Percentiles rank a stretch among this genome's conserved stretches.
Evolutionary conservation across 2,329 filamentous ascomycete genomes (phyloP).

Genomic region (Penicillium sp.): DNA sequence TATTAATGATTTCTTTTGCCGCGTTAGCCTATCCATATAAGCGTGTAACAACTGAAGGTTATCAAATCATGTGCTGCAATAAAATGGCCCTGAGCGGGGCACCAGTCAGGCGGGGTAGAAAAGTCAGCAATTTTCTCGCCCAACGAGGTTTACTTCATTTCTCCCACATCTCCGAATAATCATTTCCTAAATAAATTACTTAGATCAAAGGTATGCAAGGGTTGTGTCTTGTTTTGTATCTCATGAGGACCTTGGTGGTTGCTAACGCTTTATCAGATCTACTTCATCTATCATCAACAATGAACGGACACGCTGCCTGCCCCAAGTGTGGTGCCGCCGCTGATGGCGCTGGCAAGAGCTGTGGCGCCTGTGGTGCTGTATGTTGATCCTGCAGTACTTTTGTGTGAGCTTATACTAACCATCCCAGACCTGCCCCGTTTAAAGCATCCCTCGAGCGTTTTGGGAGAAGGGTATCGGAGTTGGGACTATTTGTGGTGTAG

Average conservation of each 20-base stretch:
- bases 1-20: neutral
- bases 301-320: constrained; percentile 25
- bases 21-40: neutral
- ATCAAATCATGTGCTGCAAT: neutral
- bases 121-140: constrained; percentile 13
- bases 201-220: neutral
- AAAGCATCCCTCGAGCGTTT: neutral
- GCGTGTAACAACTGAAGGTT: neutral
- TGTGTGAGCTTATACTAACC: constrained; percentile 5
- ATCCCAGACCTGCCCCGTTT: constrained; percentile 24
- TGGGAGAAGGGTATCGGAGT: neutral
- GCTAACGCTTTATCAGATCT: neutral
- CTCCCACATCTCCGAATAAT: neutral
- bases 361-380: constrained; percentile 26
- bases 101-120: constrained; percentile 15
- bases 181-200: neutral
- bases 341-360: constrained; percentile 20
- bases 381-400: constrained; percentile 1
- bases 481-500: neutral
- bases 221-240: neutral
- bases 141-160: neutral
- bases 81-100: constrained; percentile 5
- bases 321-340: constrained; percentile 24
- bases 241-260: constrained; percentile 6
- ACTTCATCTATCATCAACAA: constrained; percentile 13